Conservation (phyloP, 2,329 filamentous ascomycete genomes). For the Pseudogymnoascus destructans region DNA sequence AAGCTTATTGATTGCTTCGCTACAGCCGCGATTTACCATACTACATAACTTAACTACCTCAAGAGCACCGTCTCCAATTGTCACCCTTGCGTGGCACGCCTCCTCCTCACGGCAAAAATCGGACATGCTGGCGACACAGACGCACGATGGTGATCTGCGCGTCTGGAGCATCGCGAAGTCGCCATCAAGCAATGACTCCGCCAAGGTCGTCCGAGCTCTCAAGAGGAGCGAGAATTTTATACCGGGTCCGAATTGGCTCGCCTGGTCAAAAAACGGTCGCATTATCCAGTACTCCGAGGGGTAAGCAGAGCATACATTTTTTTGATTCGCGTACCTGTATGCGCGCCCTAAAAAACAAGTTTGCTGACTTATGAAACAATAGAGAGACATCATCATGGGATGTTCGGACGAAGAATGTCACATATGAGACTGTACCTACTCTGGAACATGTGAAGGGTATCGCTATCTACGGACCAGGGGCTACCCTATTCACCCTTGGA, state of each 20-base stretch:
- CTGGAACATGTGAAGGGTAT: slow-evolving; percentile 69
- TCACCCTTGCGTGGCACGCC: slow-evolving; percentile 85
- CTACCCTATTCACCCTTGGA: slow-evolving; percentile 83
- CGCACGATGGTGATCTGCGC: slow-evolving; percentile 76
- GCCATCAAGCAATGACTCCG: slow-evolving; percentile 55
- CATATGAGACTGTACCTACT: slow-evolving; percentile 77
- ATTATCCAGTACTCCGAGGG: slow-evolving; percentile 86
- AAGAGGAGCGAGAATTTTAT: slow-evolving; percentile 64
- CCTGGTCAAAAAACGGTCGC: slow-evolving; percentile 95
- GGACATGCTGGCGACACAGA: slow-evolving; percentile 93
- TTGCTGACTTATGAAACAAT: slow-evolving; percentile 25
- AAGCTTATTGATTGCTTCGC: slow-evolving; percentile 74
- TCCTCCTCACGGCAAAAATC: slow-evolving; percentile 93
- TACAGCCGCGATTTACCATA: slow-evolving; percentile 88
- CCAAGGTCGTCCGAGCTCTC: slow-evolving; percentile 78
- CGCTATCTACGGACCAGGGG: slow-evolving; percentile 77
- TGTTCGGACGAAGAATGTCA: slow-evolving; percentile 93
- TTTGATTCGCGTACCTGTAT: slow-evolving; percentile 24
- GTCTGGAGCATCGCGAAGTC: slow-evolving; percentile 95
- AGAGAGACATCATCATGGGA: slow-evolving; percentile 93
- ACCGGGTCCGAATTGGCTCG: slow-evolving; percentile 83
- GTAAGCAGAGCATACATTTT: slow-evolving; percentile 40
- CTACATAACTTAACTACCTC: slow-evolving; percentile 82
- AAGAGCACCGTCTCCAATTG: slow-evolving; percentile 72
- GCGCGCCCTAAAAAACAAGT: slow-evolving; percentile 37